Evolutionary conservation across 805 yeast genomes (phyloP), one percentile per base, ranked within the genome.

Genomic region (Nakazawaea sp.): DNA sequence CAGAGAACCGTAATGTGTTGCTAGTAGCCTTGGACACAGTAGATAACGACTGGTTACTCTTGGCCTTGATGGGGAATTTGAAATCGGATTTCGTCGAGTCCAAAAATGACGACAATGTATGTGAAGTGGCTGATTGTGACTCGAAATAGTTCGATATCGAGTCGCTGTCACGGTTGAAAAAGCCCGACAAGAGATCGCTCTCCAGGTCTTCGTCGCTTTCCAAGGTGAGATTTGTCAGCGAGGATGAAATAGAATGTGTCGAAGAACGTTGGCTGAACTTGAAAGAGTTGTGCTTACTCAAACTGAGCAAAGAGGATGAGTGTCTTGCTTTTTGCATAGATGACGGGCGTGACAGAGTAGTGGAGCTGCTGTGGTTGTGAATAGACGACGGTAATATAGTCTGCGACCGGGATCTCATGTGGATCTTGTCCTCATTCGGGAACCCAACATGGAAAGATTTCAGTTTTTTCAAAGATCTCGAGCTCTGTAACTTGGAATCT

Each of bases 391-490:
- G 32, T 17, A 37, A 18, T 13, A 33, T 15, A 7, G 42, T 38
- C n/a, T 33, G 38, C 16, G 42, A 38, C 21, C 35, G 29, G 18
- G 42, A 38, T 26, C 42, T 21, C 29, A 27, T 18, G 30, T 38
- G 40, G 21, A 37, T 25, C 10, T 25, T 17, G 10, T 25, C 24
- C 8, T 9, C 6, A 16, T 26, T 29, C 9, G 35, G 23, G 23
- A 30, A 23, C 5, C 32, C 31, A 33, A 46, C 51, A 35, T 55
- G 56, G 41, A 56, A 59, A 6, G 66, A 59, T 43, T 61, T 62
- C 27, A 66, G 64, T 30, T 66, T 53, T 11, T 61, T 55, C 34
- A 66, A 35, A 9, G 36, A 32, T 20, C 36, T 32, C 17, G 35
- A 20, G 26, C 28, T 41, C 35, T 26, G 38, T 18, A 36, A 30